phyloP scores from a whole-genome alignment of 768 basidiomycete species.

The Asterophora parasitica region DNA sequence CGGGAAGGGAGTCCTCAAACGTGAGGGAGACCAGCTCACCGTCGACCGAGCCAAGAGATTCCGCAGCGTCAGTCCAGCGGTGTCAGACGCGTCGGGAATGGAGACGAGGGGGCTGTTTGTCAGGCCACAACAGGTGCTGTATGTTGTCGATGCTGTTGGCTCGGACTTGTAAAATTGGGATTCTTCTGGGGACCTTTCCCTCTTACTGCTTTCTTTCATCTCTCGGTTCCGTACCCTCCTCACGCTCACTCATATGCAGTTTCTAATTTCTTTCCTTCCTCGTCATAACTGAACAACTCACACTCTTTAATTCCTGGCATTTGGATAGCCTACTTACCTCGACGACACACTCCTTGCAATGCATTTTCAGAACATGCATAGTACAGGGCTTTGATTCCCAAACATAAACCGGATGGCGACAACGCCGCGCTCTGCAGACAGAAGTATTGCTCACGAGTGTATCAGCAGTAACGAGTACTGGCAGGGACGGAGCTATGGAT shows the following conservation, averaged over 20 bases:
- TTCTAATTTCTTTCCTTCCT: constrained; percentile 5
- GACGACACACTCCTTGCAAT: too few species aligned
- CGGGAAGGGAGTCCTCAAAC: constrained; percentile 31
- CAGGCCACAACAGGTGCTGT: constrained; percentile 79
- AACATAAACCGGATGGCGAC: too few species aligned
- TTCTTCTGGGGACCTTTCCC: background rate
- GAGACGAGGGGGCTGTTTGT: constrained; percentile 79
- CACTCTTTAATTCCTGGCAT: constrained; percentile 10
- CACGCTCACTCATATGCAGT: background rate
- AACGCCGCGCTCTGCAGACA: too few species aligned
- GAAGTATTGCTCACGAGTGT: too few species aligned
- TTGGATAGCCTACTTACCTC: constrained; percentile 4
- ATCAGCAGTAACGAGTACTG: too few species aligned
- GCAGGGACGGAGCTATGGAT: too few species aligned
- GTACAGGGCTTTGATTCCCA: too few species aligned
- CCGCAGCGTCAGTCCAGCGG: constrained; percentile 66
- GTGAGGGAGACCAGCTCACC: constrained; percentile 39
- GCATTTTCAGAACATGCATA: too few species aligned
- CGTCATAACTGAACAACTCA: constrained; percentile 2
- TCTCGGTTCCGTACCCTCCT: background rate
- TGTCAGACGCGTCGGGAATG: constrained; percentile 42
- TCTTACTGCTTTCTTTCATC: background rate
- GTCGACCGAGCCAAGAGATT: constrained; percentile 65
- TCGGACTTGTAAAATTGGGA: constrained; percentile 44
- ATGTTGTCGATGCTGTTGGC: constrained; percentile 81